Conservation (phyloP, 2,329 filamentous ascomycete genomes). For the Elsinoe fawcettii region DNA sequence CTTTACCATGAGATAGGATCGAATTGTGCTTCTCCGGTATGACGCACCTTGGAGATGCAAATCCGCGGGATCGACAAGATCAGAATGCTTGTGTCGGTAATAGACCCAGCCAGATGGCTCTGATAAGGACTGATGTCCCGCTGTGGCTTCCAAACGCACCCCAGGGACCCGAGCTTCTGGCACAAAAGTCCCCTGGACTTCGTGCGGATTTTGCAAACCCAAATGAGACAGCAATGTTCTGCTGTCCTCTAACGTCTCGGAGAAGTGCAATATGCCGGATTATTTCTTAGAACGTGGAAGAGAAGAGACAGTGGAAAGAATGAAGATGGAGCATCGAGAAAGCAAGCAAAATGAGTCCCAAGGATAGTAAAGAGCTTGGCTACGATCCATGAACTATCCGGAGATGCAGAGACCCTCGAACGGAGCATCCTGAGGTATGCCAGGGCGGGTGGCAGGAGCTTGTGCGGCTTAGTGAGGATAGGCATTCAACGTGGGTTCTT, state of each 20-base stretch:
- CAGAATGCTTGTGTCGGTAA: background rate
- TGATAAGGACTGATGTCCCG: background rate
- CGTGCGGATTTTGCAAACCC: background rate
- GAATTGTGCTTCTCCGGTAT: conserved; percentile 5
- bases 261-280: too few relatives aligned
- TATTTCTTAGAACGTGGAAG: too few relatives aligned
- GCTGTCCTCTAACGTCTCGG: background rate
- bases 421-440: conserved; percentile 3
- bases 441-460: conserved; percentile 5
- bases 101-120: background rate
- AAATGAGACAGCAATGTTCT: background rate
- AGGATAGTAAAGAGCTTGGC: background rate
- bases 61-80: conserved; percentile 8
- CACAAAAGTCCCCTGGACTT: background rate
- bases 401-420: conserved; percentile 3
- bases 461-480: conserved; percentile 5
- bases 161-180: background rate
- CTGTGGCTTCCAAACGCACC: background rate
- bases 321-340: background rate
- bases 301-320: background rate
- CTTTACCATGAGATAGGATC: background rate
- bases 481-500: conserved; percentile 1
- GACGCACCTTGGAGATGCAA: conserved; percentile 3
- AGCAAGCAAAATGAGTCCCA: background rate
- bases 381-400: background rate